phyloP scores from a whole-genome alignment of 2,329 filamentous ascomycete species.

The Ustulina deusta region DNA sequence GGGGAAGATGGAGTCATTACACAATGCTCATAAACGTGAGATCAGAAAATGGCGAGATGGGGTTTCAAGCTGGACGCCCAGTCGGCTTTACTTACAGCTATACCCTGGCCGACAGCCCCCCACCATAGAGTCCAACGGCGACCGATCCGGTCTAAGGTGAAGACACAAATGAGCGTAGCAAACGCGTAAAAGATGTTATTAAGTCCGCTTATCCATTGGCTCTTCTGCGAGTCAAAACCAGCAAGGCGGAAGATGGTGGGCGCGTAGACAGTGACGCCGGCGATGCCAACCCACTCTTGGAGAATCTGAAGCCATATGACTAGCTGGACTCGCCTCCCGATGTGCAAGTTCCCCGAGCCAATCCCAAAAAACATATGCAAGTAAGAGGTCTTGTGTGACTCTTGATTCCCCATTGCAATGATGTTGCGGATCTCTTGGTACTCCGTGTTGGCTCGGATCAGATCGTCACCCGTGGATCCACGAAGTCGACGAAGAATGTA shows the following conservation, averaged over 20 bases:
- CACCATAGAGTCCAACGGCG: conserved; percentile 77
- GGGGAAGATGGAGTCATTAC: not conserved
- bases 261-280: conserved; percentile 73
- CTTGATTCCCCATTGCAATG: conserved; percentile 71
- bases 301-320: conserved; percentile 79
- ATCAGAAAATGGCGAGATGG: not conserved
- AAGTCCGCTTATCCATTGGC: conserved; percentile 72
- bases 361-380: conserved; percentile 74
- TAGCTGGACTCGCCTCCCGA: conserved; percentile 74
- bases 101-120: conserved; percentile 72
- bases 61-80: not conserved
- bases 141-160: conserved; percentile 76
- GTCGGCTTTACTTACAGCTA: conserved; percentile 54
- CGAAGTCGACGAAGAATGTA: conserved; percentile 74
- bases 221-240: conserved; percentile 70
- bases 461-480: conserved; percentile 66
- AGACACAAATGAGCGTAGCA: conserved; percentile 75
- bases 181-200: conserved; percentile 68
- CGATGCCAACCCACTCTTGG: conserved; percentile 77
- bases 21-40: not conserved
- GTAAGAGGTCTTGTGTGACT: conserved; percentile 69
- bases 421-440: conserved; percentile 76
- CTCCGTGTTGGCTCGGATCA: conserved; percentile 68
- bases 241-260: conserved; percentile 74
- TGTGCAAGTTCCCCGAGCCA: conserved; percentile 74